These are phyloP conservation scores for Phylloporus sp. DNA, from an alignment of 768 basidiomycete species.

Conservation along the genomic window DNA sequence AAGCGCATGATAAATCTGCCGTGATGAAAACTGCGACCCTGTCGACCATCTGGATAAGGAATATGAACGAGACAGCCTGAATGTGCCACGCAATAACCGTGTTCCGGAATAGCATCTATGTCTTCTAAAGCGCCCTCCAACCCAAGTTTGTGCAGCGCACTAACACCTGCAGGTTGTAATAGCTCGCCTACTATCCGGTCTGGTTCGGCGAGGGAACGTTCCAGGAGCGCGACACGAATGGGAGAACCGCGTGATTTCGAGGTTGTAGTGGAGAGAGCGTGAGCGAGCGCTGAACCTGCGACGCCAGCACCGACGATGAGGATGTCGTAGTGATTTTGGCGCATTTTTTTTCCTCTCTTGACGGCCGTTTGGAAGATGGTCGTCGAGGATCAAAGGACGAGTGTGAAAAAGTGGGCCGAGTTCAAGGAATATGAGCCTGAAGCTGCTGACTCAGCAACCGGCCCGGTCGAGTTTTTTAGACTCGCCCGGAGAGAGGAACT, in stretches of 20 bases:
- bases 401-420: background rate
- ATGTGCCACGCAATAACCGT: conserved; percentile 80
- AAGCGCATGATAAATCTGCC: conserved; percentile 83
- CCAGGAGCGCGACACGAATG: conserved; percentile 77
- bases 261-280: conserved; percentile 65
- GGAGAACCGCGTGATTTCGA: conserved; percentile 41
- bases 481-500: no score
- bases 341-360: conserved; percentile 8
- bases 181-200: conserved; percentile 98
- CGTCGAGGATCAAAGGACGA: background rate
- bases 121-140: conserved; percentile 69
- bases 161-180: conserved; percentile 87
- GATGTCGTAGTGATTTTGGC: conserved; percentile 52
- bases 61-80: conserved; percentile 70
- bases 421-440: background rate
- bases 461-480: no score
- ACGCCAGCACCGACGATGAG: conserved; percentile 91
- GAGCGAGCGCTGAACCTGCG: conserved; percentile 82
- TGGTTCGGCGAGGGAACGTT: conserved; percentile 87
- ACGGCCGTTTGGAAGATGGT: background rate
- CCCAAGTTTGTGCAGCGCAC: conserved; percentile 71
- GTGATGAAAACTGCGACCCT: conserved; percentile 91
- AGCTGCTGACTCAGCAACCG: conserved; percentile 16
- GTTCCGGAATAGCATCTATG: conserved; percentile 80
- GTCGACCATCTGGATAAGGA: conserved; percentile 70